phyloP scores from a whole-genome alignment of 768 basidiomycete genomes.

The Pleurotus sapidus region DNA sequence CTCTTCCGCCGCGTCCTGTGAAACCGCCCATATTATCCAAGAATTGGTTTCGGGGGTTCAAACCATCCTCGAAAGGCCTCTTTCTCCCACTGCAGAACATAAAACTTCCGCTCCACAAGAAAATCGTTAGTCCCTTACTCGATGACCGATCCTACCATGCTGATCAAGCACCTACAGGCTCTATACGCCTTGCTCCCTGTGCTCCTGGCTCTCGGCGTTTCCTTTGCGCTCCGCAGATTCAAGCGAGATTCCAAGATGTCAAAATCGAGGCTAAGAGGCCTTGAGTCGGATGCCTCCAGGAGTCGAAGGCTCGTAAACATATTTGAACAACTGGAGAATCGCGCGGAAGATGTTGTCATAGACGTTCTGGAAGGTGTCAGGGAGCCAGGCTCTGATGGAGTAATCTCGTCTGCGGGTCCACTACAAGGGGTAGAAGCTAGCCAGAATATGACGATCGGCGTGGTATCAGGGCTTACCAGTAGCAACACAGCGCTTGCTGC shows the following conservation, averaged over 20 bases:
- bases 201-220: background rate
- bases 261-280: background rate
- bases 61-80: slow-evolving; percentile 10
- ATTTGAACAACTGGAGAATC: background rate
- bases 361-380: slow-evolving; percentile 21
- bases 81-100: background rate
- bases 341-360: background rate
- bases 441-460: background rate
- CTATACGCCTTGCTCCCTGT: background rate
- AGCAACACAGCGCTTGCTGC: background rate
- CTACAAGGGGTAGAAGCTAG: background rate
- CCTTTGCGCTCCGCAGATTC: slow-evolving; percentile 4
- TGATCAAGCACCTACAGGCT: background rate
- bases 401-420: slow-evolving; percentile 6
- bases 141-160: background rate
- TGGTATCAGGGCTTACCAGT: background rate
- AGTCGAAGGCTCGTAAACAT: slow-evolving; percentile 22
- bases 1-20: slow-evolving; percentile 1
- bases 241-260: background rate
- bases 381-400: slow-evolving; percentile 15
- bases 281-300: background rate
- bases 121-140: background rate
- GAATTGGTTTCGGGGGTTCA: slow-evolving; percentile 1
- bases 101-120: slow-evolving; percentile 6
- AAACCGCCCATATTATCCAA: background rate